Base-by-base conservation (phyloP, 108 stramenopile species). In the Craspedostauros australis region DNA sequence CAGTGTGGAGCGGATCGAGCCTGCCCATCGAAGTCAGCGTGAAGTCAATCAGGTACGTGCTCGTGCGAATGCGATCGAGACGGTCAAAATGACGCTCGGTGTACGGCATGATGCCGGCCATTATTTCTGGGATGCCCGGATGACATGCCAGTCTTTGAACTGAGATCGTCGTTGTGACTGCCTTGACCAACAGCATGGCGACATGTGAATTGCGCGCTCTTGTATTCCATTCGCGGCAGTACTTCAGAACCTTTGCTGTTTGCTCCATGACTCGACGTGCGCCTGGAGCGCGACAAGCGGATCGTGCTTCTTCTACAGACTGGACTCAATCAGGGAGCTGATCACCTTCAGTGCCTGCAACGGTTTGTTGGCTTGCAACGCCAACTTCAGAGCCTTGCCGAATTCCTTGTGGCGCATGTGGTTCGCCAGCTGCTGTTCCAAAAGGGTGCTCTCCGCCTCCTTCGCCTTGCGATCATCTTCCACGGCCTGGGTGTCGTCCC, bases 221-320 rank as follows among this genome's bases (percentile, higher is more conserved):
- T 24, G 87, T 88, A 39, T 88, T 88, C 91, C 91, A 93, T 36
- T 93, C 91, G 39, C 91, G 70, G 54, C 91, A 94, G 59, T 95
- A 96, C 19, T 75, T 65, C 6, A 95, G 60, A 19, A 94, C 77
- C 58, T 86, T 75, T 8, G 50, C 66, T 22, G 83, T 72, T 3
- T 72, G 60, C 7, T 86, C 78, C 27, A 68, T 47, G 53, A 62
- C 37, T 57, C 53, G 27, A 76, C 79, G 51, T 84, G 76, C 25
- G 60, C 50, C 60, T 88, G 77, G 16, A 95, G 68, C 6, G 77
- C 63, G 2, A 60, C 46, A n/a, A n/a, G n/a, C n/a, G n/a, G n/a
- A n/a, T n/a, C n/a, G n/a, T n/a, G 11, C 68, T 50, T 21, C 61
- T 48, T 11, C 1, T 48, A 16, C 6, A 64, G 36, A 46, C 81